These are phyloP conservation scores for Hypoxylon crocopeplum DNA, from an alignment of 495 filamentous ascomycete species.

Conservation along the genomic window DNA sequence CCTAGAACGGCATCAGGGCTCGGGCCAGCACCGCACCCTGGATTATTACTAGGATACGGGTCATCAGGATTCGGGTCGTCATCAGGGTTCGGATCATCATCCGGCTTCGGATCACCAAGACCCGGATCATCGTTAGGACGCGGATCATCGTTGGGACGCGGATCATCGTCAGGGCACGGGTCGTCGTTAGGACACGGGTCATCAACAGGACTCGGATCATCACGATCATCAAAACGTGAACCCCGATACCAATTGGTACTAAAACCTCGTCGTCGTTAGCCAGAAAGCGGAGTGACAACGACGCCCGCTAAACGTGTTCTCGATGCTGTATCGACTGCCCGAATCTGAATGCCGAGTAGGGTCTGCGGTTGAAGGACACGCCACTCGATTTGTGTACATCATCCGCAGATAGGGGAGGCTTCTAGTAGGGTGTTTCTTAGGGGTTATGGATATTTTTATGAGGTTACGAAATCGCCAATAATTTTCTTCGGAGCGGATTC, in stretches of 20 bases:
- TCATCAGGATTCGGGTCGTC: too few relatives aligned
- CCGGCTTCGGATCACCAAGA: too few relatives aligned
- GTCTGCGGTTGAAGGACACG: neutral
- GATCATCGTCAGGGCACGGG: too few relatives aligned
- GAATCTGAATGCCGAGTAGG: neutral
- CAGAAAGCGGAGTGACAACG: neutral
- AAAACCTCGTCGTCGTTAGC: neutral
- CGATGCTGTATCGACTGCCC: neutral
- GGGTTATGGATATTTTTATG: neutral
- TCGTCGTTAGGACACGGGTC: too few relatives aligned
- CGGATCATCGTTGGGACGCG: too few relatives aligned
- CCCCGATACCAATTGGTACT: neutral
- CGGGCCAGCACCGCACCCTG: too few relatives aligned
- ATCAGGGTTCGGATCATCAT: too few relatives aligned
- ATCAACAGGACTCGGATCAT: too few relatives aligned
- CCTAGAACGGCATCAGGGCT: neutral
- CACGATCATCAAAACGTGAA: too few relatives aligned
- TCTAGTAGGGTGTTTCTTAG: neutral
- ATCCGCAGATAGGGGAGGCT: neutral
- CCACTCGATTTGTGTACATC: slow-evolving; percentile 1
- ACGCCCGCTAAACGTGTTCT: too few relatives aligned
- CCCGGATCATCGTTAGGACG: too few relatives aligned
- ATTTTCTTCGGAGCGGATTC: slow-evolving; percentile 3
- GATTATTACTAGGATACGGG: too few relatives aligned
- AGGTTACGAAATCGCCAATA: slow-evolving; percentile 1